Percentiles rank a stretch among this genome's conserved stretches.
phyloP scores from a whole-genome alignment of 2,329 filamentous ascomycete genomes.

The Drechslerella dactyloides region DNA sequence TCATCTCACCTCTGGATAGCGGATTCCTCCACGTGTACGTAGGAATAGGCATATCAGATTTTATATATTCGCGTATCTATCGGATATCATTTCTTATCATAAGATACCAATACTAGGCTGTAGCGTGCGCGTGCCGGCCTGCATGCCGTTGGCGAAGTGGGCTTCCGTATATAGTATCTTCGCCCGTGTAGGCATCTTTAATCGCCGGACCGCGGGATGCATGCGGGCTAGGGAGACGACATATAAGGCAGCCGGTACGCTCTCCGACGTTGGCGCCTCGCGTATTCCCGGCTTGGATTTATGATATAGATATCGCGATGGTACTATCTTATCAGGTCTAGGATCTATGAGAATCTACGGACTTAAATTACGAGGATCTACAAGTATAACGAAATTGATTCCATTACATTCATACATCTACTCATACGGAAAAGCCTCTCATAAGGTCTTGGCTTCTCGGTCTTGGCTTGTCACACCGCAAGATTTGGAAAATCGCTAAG shows the following conservation, averaged over 20 bases:
- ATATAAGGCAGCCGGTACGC: conserved; percentile 20
- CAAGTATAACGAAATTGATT: too few relatives aligned
- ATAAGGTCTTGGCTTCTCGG: too few relatives aligned
- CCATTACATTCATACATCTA: too few relatives aligned
- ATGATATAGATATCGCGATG: conserved; percentile 1
- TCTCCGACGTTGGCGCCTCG: not conserved
- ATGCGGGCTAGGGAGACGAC: not conserved
- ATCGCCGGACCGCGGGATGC: not conserved
- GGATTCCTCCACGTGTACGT: conserved; percentile 38
- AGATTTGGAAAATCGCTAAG: too few relatives aligned
- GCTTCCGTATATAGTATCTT: not conserved
- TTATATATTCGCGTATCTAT: not conserved
- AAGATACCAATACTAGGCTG: not conserved
- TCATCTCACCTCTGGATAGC: conserved; percentile 26
- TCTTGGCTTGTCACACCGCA: too few relatives aligned
- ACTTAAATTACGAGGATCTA: too few relatives aligned
- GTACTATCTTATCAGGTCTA: not conserved
- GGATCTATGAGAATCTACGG: not conserved
- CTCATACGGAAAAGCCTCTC: too few relatives aligned
- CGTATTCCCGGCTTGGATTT: not conserved
- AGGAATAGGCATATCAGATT: not conserved
- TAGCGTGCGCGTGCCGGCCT: too few relatives aligned
- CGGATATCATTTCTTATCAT: not conserved
- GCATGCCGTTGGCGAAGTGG: too few relatives aligned
- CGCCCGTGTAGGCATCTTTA: not conserved